Evolutionary conservation across 2,329 filamentous ascomycete genomes (phyloP), one percentile per base, ranked within the genome.

Genomic region (Calonectria henricotiae): DNA sequence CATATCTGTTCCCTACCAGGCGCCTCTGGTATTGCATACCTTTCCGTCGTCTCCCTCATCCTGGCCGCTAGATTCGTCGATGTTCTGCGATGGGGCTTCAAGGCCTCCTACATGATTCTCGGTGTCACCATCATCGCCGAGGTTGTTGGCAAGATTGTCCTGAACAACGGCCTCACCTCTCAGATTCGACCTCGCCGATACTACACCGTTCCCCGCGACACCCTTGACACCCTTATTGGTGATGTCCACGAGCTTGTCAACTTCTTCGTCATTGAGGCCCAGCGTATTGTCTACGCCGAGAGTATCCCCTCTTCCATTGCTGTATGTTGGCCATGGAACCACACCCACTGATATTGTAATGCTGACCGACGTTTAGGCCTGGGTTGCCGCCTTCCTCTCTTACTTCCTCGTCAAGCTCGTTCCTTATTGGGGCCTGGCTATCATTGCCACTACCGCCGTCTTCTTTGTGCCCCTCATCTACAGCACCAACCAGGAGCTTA

Each of bases 341-440:
- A 73, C 60, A 65, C 61, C 65, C 70, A 43, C 62, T 46, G 54
- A 49, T 43, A 9, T 43, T 20, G n/a, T 12, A 8, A 9, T 37
- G 64, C 76, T 80, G 55, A 80, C 65, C 30, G 12, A 23, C 13
- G 8, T 13, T 4, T 61, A 92, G 89, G 88, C 89, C 68, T 89
- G 88, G 72, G 62, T 91, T 63, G 85, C 85, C 71, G 87, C 91
- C 58, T 91, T 93, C 81, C 73, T 92, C 72, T 90, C 90, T 27
- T 93, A 93, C 84, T 90, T 87, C 81, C 85, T 93, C 44, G 88
- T 91, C 82, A 93, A 92, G 86, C 84, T 93, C 71, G 87, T 93
- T 58, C 91, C 91, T 41, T 88, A 91, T 85, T 93, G 91, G 91
- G 90, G 89, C 41, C 88, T 93, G 73, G 85, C 89, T 55, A 82